These are phyloP conservation scores for Raphidocelis subcapitata DNA, from an alignment of 139 green algal species.

Conservation along the genomic window DNA sequence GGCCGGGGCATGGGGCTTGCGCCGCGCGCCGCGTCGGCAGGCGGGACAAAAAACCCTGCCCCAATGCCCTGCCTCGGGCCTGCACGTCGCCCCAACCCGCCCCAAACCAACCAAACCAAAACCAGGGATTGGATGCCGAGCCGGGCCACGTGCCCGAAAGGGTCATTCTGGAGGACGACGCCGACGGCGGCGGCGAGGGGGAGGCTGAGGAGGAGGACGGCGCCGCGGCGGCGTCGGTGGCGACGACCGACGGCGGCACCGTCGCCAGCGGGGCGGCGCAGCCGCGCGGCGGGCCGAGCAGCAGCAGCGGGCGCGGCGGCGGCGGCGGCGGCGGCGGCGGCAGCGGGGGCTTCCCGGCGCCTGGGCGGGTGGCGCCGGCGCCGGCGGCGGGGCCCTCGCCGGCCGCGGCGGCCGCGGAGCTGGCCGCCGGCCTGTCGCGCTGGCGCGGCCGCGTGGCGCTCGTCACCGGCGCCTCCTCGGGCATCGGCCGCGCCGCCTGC, in stretches of 20 bases:
- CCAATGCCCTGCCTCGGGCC: too few species aligned
- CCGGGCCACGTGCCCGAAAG: conserved; percentile 50
- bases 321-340: neutral
- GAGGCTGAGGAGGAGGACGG: neutral
- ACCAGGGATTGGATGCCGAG: conserved; percentile 39
- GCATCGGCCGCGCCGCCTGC: conserved; percentile 71
- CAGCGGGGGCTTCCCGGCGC: neutral
- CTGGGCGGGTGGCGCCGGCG: conserved; percentile 12
- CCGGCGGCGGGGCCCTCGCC: neutral
- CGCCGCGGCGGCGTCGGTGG: conserved; percentile 7
- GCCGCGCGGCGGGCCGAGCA: neutral
- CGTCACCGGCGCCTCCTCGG: conserved; percentile 75
- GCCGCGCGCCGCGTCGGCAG: too few species aligned
- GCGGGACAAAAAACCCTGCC: too few species aligned
- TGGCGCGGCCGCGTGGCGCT: conserved; percentile 72
- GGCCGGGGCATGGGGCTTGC: too few species aligned
- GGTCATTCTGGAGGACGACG: conserved; percentile 54
- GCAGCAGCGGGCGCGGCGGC: neutral
- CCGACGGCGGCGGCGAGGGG: neutral
- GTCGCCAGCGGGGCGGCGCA: neutral
- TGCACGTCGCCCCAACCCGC: too few species aligned
- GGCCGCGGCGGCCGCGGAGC: neutral
- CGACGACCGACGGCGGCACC: neutral
- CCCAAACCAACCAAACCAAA: too few species aligned
- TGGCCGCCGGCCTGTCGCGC: conserved; percentile 36